Percentiles rank a stretch among this genome's conserved stretches.
Evolutionary conservation across 2,329 filamentous ascomycete species (phyloP).

Genomic region (Pseudophaeomoniella oleicola): DNA sequence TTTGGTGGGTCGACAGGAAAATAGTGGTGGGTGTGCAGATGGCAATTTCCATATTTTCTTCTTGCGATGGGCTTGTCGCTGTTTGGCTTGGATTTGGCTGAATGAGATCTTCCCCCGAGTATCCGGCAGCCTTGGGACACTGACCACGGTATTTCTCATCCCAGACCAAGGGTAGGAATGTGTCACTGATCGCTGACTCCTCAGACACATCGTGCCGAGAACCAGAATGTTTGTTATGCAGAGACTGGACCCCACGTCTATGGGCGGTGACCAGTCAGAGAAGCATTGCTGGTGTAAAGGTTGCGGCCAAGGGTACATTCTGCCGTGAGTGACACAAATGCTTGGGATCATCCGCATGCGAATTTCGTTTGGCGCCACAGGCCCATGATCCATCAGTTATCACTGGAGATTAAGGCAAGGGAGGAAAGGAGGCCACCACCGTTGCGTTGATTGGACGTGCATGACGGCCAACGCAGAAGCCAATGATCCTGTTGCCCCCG

Average conservation of each 20-base stretch:
- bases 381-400: not conserved
- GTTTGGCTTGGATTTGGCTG: not conserved
- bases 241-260: not conserved
- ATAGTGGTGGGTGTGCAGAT: not conserved
- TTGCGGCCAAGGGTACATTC: not conserved
- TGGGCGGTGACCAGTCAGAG: no score
- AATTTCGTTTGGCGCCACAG: not conserved
- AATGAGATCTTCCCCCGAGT: not conserved
- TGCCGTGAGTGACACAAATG: not conserved
- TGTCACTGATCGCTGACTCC: not conserved
- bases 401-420: not conserved
- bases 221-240: not conserved
- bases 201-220: not conserved
- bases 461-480: not conserved
- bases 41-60: not conserved
- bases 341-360: not conserved
- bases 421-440: not conserved
- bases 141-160: not conserved
- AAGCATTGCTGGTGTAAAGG: not conserved
- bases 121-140: not conserved
- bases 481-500: not conserved
- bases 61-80: not conserved
- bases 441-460: not conserved
- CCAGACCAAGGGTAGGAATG: not conserved
- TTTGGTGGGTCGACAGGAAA: not conserved